Conservation (phyloP, 202 grass and related monocot species). For the Sporobolus alterniflorus region DNA sequence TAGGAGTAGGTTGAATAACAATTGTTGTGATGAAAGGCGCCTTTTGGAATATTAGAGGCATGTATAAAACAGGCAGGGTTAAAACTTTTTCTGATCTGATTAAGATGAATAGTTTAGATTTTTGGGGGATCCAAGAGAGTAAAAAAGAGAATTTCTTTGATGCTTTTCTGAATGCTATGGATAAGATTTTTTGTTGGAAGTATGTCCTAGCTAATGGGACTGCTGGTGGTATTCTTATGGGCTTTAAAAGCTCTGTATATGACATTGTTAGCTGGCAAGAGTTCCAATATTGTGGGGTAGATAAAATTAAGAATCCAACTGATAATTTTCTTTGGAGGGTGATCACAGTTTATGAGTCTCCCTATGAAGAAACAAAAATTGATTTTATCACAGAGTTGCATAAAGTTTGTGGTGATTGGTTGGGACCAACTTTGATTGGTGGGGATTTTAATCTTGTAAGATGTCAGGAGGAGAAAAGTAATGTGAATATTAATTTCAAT, state of each 20-base stretch:
- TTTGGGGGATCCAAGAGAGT: background rate
- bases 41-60: no score
- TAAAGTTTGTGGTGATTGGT: fast-evolving
- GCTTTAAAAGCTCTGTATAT: background rate
- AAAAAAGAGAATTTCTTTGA: background rate
- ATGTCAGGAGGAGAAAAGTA: background rate
- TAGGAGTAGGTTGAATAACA: background rate
- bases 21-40: background rate
- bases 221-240: background rate
- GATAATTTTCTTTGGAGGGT: background rate
- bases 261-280: no score
- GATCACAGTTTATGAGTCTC: background rate
- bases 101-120: background rate
- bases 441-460: no score
- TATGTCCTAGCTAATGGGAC: background rate
- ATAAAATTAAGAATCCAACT: no score
- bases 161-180: background rate
- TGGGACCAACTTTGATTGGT: background rate
- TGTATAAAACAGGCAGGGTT: background rate
- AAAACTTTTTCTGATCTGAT: background rate
- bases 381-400: background rate
- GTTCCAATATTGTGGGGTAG: no score
- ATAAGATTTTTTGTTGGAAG: background rate
- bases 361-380: background rate
- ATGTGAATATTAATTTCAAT: no score